A percentile compares a stretch with the other conserved stretches of the same genome.
phyloP scores from a whole-genome alignment of 83 land plant genomes.

The Picea mariana region DNA sequence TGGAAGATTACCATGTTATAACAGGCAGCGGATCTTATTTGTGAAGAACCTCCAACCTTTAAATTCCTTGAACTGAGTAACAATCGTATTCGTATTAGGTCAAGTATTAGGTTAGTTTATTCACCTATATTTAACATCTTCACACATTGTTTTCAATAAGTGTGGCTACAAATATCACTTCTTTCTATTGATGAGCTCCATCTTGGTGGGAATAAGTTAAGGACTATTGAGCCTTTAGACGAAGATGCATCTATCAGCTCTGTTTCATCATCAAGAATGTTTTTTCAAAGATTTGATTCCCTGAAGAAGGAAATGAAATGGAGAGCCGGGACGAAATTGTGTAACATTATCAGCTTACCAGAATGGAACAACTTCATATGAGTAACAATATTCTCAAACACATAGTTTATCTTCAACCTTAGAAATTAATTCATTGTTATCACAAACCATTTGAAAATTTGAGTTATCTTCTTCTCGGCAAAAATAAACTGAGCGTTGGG shows the following conservation, averaged over 20 bases:
- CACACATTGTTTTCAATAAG: slow-evolving; percentile 19
- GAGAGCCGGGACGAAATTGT: slow-evolving; percentile 74
- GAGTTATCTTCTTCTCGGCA: slow-evolving; percentile 86
- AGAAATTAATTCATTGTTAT: neutral
- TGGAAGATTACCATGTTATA: too few relatives aligned
- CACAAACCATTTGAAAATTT: slow-evolving; percentile 60
- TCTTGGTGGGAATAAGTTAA: slow-evolving; percentile 72
- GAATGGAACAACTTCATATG: slow-evolving; percentile 87
- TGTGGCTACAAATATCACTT: slow-evolving; percentile 58
- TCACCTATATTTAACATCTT: too few relatives aligned
- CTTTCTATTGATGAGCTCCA: slow-evolving; percentile 78
- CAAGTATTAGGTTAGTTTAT: too few relatives aligned
- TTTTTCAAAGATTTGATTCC: slow-evolving; percentile 68
- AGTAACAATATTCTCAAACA: slow-evolving; percentile 61
- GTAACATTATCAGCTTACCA: slow-evolving; percentile 66
- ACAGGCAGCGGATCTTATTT: too few relatives aligned
- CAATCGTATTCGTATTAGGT: too few relatives aligned
- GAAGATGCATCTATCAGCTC: neutral
- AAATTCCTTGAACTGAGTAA: too few relatives aligned
- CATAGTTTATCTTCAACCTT: slow-evolving; percentile 52
- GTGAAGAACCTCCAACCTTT: too few relatives aligned
- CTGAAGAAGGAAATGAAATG: slow-evolving; percentile 77
- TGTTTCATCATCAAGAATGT: slow-evolving; percentile 10
- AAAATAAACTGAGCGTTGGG: neutral
- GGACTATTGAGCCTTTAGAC: slow-evolving; percentile 31